These are phyloP conservation scores for Pythium scleroteichum DNA, from an alignment of 352 stramenopile species.

Conservation along the genomic window DNA sequence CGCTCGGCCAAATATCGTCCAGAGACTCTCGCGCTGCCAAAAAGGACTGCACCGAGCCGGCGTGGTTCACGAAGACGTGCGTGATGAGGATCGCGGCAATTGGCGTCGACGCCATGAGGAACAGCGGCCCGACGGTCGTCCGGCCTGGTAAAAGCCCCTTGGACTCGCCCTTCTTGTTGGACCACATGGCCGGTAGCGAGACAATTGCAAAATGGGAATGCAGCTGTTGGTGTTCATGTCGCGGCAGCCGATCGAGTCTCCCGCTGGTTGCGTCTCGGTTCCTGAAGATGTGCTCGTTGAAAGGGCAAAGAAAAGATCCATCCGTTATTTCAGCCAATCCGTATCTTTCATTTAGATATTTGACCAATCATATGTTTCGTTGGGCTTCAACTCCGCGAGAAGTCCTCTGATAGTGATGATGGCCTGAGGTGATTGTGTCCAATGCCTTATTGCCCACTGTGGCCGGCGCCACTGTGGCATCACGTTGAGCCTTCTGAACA, in stretches of 20 bases:
- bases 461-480: no score
- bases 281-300: background rate
- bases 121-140: slow-evolving; percentile 80
- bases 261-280: slow-evolving; percentile 7
- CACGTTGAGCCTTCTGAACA: no score
- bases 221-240: background rate
- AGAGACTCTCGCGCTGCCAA: slow-evolving; percentile 50
- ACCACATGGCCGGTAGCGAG: slow-evolving; percentile 47
- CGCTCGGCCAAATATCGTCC: slow-evolving; percentile 74
- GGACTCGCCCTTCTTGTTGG: slow-evolving; percentile 66
- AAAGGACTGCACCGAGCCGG: slow-evolving; percentile 43
- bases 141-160: slow-evolving; percentile 78
- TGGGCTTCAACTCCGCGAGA: background rate
- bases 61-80: slow-evolving; percentile 66
- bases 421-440: slow-evolving; percentile 14
- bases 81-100: slow-evolving; percentile 85
- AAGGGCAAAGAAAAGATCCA: background rate
- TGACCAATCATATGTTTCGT: background rate
- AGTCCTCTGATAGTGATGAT: slow-evolving; percentile 8
- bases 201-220: slow-evolving; percentile 11
- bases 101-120: slow-evolving; percentile 88
- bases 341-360: background rate
- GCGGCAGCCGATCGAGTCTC: background rate
- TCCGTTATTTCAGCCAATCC: slow-evolving; percentile 4
- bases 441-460: background rate